Conservation (phyloP, 257 asterid genomes). For the Solanum ahanhuiri region DNA sequence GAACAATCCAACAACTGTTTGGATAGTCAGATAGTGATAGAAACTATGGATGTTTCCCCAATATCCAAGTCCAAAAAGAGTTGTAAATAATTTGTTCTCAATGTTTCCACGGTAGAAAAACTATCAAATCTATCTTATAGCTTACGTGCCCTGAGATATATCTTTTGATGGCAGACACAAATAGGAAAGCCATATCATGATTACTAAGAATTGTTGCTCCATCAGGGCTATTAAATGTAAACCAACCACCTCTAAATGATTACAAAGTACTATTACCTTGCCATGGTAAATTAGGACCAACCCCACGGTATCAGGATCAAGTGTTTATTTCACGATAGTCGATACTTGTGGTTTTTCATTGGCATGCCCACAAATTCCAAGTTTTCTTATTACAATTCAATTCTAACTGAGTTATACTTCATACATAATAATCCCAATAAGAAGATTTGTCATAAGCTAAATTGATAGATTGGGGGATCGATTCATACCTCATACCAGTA, state of each 20-base stretch:
- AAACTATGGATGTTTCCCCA: slow-evolving; percentile 67
- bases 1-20: slow-evolving; percentile 81
- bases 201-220: slow-evolving; percentile 81
- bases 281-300: slow-evolving; percentile 27
- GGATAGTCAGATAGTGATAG: slow-evolving; percentile 56
- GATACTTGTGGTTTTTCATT: slow-evolving; percentile 85
- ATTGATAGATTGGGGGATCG: too few relatives aligned
- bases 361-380: slow-evolving; percentile 26
- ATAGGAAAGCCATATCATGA: slow-evolving; percentile 85
- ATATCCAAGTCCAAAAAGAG: slow-evolving; percentile 78
- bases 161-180: slow-evolving; percentile 73
- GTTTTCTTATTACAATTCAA: too few relatives aligned
- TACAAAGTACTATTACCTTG: slow-evolving; percentile 11
- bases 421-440: too few relatives aligned
- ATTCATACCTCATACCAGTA: too few relatives aligned
- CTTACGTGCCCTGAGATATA: slow-evolving; percentile 86
- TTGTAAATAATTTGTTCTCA: slow-evolving; percentile 84
- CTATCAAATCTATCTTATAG: slow-evolving; percentile 69
- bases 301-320: slow-evolving; percentile 64
- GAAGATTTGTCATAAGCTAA: too few relatives aligned
- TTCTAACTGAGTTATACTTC: too few relatives aligned
- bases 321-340: slow-evolving; percentile 58
- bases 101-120: slow-evolving; percentile 72
- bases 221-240: slow-evolving; percentile 53
- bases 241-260: slow-evolving; percentile 30